Base-by-base conservation (phyloP, 2,329 filamentous ascomycete genomes). In the Zalaria obscura region DNA sequence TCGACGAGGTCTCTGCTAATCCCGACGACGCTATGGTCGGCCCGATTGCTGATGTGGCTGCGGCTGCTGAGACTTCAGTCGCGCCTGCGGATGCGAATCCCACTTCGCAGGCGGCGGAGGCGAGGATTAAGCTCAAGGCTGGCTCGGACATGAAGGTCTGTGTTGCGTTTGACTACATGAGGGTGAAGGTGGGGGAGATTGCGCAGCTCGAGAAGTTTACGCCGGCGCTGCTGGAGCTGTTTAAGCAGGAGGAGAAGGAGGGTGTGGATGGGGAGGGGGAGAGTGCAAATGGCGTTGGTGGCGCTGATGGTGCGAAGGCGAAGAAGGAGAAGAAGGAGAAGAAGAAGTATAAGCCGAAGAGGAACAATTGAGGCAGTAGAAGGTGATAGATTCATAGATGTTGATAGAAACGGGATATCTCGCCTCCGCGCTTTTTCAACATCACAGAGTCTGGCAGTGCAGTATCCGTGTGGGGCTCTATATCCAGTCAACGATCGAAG, bases 141-240 rank as follows among this genome's bases (percentile, higher is more conserved):
- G 62, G 58, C 4, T 63, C 61, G 18, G 68, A 76, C 45, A 72
- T 78, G 65, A 75, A 78, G 33, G 75, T 85, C 10, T 69, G 83
- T 44, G 72, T 87, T 42, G 83, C 80, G 2, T 86, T 86, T 58
- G 84, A 91, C 55, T 77, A 83, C 50, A 89, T 89, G 83, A 66
- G 73, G 4, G 75, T 87, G 34, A 76, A 70, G 56, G 63, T 87
- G 27, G 75, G 77, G 5, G 80, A 86, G 49, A 83, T 86, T 48
- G 72, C 72, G 45, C 69, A 78, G 59, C 68, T 83, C 37, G 75
- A 76, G 49, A 68, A 69, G 48, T 82, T 76, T 52, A 66, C 75
- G 44, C 73, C 73, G 8, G 76, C 76, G 11, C 51, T 83, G 43
- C 61, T 70, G 47, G 66, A 67, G 56, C 55, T 82, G 45, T 69